Evolutionary conservation across 768 basidiomycete genomes (phyloP), one percentile per base, ranked within the genome.

Genomic region (Nidularia sp.): DNA sequence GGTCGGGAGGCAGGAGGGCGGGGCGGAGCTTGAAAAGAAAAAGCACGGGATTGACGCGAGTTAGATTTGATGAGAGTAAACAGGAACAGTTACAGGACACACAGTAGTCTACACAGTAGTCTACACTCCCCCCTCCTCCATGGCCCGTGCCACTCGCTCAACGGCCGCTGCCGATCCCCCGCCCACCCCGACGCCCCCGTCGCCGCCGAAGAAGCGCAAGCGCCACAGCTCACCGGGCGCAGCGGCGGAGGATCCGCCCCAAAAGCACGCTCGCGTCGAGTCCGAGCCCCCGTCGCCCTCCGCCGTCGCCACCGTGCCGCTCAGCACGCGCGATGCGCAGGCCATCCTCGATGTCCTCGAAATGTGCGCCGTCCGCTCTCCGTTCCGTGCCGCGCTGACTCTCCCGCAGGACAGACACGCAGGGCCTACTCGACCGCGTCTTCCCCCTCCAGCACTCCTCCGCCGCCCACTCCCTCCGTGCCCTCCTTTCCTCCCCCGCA

Each of bases 91-190:
- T 7, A 7, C 36, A n/a, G 7, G 8, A 39, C n/a, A 39, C 36
- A 39, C 36, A 39, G n/a, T n/a, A n/a, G n/a, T 7, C 36, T 7
- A 7, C 7, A 7, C 36, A 7, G 36, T 39, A 39, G 8, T 7
- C 7, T n/a, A 7, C 36, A 39, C 8, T 39, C 36, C n/a, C 7
- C 36, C 18, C 10, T 48, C 47, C 55, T 51, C 49, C 48, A 90
- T 92, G 90, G 86, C 87, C 56, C 78, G 90, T 58, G 80, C 88
- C 64, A 90, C 89, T 66, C 84, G 89, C 62, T 86, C 85, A 59
- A 74, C 81, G 34, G 70, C 75, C 63, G 51, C 64, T 45, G 9
- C 7, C 47, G 61, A 67, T 55, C 52, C 62, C 53, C 41, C n/a
- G n/a, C n/a, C n/a, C n/a, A n/a, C n/a, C n/a, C n/a, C n/a, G n/a